Base-by-base conservation (phyloP, 2,329 filamentous ascomycete species). In the Cytospora piceicola region DNA sequence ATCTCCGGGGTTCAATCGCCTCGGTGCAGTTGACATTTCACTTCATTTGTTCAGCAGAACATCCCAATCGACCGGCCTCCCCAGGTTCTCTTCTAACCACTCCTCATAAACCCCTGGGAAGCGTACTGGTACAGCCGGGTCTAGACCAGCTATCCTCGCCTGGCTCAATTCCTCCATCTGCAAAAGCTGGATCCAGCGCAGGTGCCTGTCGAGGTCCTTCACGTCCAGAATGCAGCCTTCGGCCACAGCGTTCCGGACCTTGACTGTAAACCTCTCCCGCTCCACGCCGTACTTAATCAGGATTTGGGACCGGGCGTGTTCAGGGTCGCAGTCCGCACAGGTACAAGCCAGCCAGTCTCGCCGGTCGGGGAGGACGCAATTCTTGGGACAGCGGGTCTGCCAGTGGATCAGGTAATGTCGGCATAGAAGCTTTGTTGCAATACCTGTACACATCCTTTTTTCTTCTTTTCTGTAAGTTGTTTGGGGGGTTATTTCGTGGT, bases 201-300 rank as follows among this genome's bases (percentile, higher is more conserved):
- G 60, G 32, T 53, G 63, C 30, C 61, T 60, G 61, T 68, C 64
- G 34, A 65, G 53, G 3, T 58, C 30, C 49, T 27, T 56, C 22
- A 29, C 65, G 4, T 74, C 39, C 67, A 76, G 17, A 69, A 72
- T 29, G 56, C 77, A 68, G 76, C 86, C 39, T 76, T 86, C 64
- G 82, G 80, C 20, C 78, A 82, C 65, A 77, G 80, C 46, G 77
- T 80, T 63, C 84, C 86, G 22, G 83, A 90, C 71, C 83, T 86
- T 9, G 11, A 32, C 58, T 39, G 52, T 59, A 20, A 64, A 20
- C 22, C 36, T 32, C 30, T 60, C 63, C 22, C 57, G 53, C 34
- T 65, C 53, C n/a, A 36, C 24, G 12, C 66, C 61, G 32, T 64
- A 69, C 39, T 46, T 57, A 12, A 39, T 14, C 42, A 60, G 34